phyloP scores from a whole-genome alignment of 768 basidiomycete genomes.

The Nidula microcarpa region DNA sequence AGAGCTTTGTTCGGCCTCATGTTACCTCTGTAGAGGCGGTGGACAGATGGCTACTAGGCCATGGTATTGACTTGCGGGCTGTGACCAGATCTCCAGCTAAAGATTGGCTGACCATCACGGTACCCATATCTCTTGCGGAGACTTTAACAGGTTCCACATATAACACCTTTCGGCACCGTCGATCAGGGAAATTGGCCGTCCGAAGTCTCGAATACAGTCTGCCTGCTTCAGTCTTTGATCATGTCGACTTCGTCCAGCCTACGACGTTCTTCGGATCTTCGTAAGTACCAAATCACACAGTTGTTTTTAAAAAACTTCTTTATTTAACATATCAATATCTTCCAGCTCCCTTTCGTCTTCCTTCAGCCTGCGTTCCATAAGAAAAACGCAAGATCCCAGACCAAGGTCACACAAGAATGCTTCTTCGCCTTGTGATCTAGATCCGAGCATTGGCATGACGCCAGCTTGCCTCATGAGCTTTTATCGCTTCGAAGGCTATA shows the following conservation, averaged over 20 bases:
- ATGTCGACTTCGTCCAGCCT: conserved; percentile 36
- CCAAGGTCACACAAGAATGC: background rate
- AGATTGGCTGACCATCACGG: background rate
- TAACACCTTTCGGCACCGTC: background rate
- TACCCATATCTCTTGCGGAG: background rate
- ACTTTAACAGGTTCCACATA: background rate
- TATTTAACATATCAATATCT: background rate
- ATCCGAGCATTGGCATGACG: background rate
- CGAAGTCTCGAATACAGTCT: conserved; percentile 9
- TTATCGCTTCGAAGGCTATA: background rate
- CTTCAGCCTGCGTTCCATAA: background rate
- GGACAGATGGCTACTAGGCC: background rate
- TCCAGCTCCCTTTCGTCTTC: background rate
- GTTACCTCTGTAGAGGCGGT: background rate
- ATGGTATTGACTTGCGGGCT: background rate
- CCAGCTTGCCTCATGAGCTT: background rate
- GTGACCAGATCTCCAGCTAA: background rate
- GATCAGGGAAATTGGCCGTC: background rate
- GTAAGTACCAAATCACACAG: background rate
- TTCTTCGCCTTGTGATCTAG: background rate
- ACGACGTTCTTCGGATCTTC: conserved; percentile 24
- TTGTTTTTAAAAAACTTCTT: background rate
- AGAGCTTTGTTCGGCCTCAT: background rate
- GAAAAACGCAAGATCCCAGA: background rate
- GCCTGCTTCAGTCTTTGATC: conserved; percentile 21